Base-by-base conservation (phyloP, 73 alveolate species). In the Uronychia setigera region DNA sequence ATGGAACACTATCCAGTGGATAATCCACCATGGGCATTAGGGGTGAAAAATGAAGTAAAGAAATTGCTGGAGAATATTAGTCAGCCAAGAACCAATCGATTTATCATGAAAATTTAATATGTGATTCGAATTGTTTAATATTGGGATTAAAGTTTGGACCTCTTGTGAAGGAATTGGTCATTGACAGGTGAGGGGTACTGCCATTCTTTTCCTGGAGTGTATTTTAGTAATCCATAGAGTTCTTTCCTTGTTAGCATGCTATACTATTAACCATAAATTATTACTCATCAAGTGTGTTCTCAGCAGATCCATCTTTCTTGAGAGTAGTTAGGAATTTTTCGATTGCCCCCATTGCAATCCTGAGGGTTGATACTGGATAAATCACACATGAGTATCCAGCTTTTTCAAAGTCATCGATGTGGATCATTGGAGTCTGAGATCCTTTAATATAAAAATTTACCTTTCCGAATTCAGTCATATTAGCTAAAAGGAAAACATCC, bases 391-490 rank as follows among this genome's bases (percentile, higher is more conserved):
- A 84, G 82, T 97, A 97, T 31, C 98, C 97, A 80, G 85, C 74
- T 0, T 83, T 60, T 13, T 76, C 90, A 82, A 94, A 94, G n/a
- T 88, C 91, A 0, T 85, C 77, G 32, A 87, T 46, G 60, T 84
- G 58, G 14, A 96, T 93, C 26, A 76, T 33, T 32, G 95, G 95
- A 58, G 99, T 96, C 67, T 46, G n/a, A 5, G 19, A 19, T 46
- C 67, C 5, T 5, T 11, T 5, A n/a, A n/a, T n/a, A n/a, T n/a
- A n/a, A 46, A 46, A 5, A 46, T 5, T 5, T 46, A 46, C 67
- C 78, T 92, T 94, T 29, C 99, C 99, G 79, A 94, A 96, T 76
- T 96, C 99, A 57, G 99, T 95, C 99, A 95, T 93, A 67, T 95
- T 95, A 26, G 98, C 99, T 28, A 95, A 85, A 19, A 92, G 88